A percentile compares a stretch with the other conserved stretches of the same genome.
Evolutionary conservation across 2,329 filamentous ascomycete species (phyloP).

Genomic region (Delphinella strobiligena): DNA sequence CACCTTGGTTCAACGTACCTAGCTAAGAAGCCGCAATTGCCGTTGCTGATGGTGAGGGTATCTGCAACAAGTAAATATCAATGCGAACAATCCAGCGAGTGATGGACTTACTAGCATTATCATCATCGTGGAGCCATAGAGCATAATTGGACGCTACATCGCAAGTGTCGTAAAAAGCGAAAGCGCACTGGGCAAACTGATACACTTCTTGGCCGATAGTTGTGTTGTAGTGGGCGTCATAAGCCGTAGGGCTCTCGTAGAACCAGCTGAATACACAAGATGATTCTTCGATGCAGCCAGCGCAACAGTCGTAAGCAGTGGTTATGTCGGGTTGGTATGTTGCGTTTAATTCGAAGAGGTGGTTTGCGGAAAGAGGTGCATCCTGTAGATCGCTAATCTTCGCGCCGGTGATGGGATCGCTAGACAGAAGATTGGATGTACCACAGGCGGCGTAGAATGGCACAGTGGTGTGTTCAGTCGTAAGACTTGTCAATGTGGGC

Average conservation of each 20-base stretch:
- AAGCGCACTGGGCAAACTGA: not conserved
- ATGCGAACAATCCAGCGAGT: not conserved
- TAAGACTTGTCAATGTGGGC: not conserved
- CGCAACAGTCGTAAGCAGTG: conserved; percentile 3
- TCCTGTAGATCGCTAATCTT: not conserved
- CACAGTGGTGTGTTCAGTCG: not conserved
- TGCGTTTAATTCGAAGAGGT: not conserved
- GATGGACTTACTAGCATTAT: not conserved
- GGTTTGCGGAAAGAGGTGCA: not conserved
- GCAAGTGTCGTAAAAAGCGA: not conserved
- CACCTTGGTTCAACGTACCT: not conserved
- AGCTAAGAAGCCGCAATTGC: conserved; percentile 1
- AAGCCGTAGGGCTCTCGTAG: not conserved
- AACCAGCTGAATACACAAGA: not conserved
- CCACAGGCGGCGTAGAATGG: conserved; percentile 1
- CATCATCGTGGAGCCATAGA: not conserved
- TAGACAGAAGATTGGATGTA: not conserved
- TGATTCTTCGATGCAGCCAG: not conserved
- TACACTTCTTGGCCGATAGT: not conserved
- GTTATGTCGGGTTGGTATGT: not conserved
- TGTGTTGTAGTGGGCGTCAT: not conserved
- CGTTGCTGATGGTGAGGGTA: not conserved
- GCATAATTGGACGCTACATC: not conserved
- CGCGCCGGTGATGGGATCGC: not conserved
- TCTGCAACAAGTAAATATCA: not conserved